Percentiles rank a stretch among this genome's conserved stretches.
phyloP scores from a whole-genome alignment of 176 grass and related monocot species.

The Lolium perenne region DNA sequence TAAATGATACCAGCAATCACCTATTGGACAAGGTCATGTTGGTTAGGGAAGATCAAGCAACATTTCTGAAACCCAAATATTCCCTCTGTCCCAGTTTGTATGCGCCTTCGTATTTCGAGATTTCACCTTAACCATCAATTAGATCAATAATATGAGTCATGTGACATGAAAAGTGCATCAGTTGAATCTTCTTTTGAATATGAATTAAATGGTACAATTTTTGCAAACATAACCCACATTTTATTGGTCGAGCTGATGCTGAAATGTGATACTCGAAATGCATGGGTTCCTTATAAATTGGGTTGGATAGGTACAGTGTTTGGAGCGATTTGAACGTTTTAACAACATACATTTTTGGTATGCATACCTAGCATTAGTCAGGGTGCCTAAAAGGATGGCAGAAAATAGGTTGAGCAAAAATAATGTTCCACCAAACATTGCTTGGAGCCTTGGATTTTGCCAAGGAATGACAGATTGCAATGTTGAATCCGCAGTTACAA shows the following conservation, averaged over 20 bases:
- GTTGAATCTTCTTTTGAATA: not conserved
- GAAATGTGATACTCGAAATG: not conserved
- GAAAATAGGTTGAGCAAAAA: not conserved
- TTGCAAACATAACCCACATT: not conserved
- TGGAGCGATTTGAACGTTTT: not conserved
- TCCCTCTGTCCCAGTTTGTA: not conserved
- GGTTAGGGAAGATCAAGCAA: not conserved
- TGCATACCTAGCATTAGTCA: too few relatives aligned
- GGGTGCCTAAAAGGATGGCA: not conserved
- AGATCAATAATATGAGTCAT: not conserved
- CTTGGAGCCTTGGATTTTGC: constrained; percentile 19
- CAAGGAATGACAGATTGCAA: not conserved
- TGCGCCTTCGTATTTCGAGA: not conserved
- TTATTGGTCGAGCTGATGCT: not conserved
- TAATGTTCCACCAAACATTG: not conserved
- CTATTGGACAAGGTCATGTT: not conserved
- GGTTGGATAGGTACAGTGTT: not conserved
- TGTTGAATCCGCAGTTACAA: not conserved
- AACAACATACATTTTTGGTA: not conserved
- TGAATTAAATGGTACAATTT: not conserved
- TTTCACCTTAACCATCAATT: not conserved
- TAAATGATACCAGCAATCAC: not conserved
- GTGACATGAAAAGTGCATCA: not conserved
- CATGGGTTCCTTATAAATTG: too few relatives aligned
- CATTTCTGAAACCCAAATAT: not conserved